phyloP scores from a whole-genome alignment of 2,329 filamentous ascomycete species.

The Emmonsiellopsis sp. region DNA sequence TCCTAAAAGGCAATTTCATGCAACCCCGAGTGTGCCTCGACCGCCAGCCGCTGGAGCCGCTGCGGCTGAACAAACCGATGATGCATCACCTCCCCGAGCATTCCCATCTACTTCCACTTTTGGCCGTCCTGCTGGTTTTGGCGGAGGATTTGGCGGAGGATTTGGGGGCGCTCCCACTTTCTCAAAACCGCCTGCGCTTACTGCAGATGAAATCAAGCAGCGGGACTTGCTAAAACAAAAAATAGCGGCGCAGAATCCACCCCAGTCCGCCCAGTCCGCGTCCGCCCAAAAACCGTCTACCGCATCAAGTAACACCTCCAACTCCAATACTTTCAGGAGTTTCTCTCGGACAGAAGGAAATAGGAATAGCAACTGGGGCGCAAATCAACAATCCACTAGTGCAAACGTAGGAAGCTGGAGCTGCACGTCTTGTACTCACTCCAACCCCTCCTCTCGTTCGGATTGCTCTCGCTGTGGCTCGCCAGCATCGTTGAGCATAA shows the following conservation, averaged over 20 bases:
- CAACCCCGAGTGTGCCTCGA: not conserved
- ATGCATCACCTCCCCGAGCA: not conserved
- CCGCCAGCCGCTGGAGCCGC: not conserved
- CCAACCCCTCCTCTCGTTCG: not conserved
- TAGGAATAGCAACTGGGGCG: not conserved
- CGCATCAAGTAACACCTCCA: not conserved
- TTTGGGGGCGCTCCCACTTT: not conserved
- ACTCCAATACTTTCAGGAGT: not conserved
- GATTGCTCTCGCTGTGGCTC: too few species aligned
- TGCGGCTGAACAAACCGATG: not conserved
- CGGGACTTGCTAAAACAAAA: conserved; percentile 3
- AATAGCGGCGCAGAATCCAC: not conserved
- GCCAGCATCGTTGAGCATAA: not conserved
- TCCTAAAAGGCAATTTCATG: not conserved
- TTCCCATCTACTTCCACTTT: not conserved
- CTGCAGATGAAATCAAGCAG: conserved; percentile 14
- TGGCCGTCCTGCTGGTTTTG: not conserved
- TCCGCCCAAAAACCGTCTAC: not conserved
- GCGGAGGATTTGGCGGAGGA: not conserved
- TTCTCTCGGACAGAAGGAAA: not conserved
- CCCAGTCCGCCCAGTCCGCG: not conserved
- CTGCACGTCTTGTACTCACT: not conserved
- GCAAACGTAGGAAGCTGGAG: not conserved
- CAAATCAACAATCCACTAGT: not conserved
- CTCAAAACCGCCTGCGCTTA: conserved; percentile 4